These are phyloP conservation scores for Kwoniella botswanensis DNA, from an alignment of 768 basidiomycete species.

Conservation along the genomic window DNA sequence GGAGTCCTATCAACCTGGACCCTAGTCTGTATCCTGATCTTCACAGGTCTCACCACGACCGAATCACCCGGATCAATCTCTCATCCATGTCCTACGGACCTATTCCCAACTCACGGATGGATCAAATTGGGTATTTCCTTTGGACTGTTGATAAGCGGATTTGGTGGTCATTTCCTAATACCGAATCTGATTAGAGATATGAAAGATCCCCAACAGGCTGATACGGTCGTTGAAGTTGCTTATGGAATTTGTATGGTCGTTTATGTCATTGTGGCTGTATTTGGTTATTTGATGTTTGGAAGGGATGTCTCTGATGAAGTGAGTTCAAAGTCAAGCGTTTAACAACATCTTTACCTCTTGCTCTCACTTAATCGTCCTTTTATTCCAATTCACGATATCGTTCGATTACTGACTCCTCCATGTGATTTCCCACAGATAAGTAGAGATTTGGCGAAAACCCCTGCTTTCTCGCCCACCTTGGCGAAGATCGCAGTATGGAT, in stretches of 20 bases:
- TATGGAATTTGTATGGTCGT: slow-evolving; percentile 52
- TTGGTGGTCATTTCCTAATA: slow-evolving; percentile 54
- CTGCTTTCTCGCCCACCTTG: slow-evolving; percentile 49
- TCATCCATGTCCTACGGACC: slow-evolving; percentile 49
- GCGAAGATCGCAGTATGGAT: slow-evolving; percentile 52
- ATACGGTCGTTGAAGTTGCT: slow-evolving; percentile 42
- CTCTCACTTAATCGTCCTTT: too few species aligned
- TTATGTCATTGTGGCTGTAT: slow-evolving; percentile 43
- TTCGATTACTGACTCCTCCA: not conserved
- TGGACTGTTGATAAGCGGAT: slow-evolving; percentile 51
- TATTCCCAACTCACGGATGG: slow-evolving; percentile 48
- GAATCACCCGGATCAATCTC: slow-evolving; percentile 48
- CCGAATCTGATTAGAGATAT: slow-evolving; percentile 54
- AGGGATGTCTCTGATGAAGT: slow-evolving; percentile 54
- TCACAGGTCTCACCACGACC: slow-evolving; percentile 49
- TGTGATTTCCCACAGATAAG: slow-evolving; percentile 36
- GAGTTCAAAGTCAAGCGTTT: slow-evolving; percentile 1
- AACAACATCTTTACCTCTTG: not conserved
- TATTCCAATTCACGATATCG: too few species aligned
- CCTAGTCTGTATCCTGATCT: slow-evolving; percentile 51
- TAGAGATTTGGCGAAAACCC: slow-evolving; percentile 52
- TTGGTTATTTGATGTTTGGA: slow-evolving; percentile 57
- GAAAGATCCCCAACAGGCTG: slow-evolving; percentile 51
- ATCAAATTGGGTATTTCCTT: slow-evolving; percentile 46
- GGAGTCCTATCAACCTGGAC: slow-evolving; percentile 47